These are phyloP conservation scores for Silene uniflora DNA, from an alignment of 148 eudicot genomes.

Conservation along the genomic window DNA sequence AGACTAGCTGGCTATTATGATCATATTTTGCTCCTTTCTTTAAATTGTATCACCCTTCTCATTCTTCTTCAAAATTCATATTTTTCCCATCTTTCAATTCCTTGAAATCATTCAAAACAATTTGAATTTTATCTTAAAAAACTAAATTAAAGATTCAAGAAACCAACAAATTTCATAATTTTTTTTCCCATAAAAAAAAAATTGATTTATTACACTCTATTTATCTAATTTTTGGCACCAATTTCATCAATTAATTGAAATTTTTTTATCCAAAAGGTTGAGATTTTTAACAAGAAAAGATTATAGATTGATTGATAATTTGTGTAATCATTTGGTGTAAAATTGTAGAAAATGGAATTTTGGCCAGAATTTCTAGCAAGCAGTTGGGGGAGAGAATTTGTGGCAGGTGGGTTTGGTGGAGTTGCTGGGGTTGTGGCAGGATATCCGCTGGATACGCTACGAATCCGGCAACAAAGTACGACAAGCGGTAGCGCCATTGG, in stretches of 20 bases:
- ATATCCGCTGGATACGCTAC: conserved; percentile 75
- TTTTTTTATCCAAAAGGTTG: background rate
- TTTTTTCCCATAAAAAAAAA: no score
- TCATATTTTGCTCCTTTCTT: conserved; percentile 4
- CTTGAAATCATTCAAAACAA: background rate
- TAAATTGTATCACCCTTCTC: background rate
- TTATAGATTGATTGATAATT: background rate
- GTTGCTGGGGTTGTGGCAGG: conserved; percentile 82
- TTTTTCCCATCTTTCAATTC: background rate
- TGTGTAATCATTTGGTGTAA: background rate
- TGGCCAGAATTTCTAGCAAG: conserved; percentile 93
- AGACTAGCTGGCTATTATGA: background rate
- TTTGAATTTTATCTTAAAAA: background rate
- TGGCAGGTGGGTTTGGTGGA: conserved; percentile 92
- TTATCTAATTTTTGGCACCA: background rate
- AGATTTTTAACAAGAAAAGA: background rate
- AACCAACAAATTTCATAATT: no score
- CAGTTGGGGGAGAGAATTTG: conserved; percentile 90
- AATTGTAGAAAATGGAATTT: conserved; percentile 54
- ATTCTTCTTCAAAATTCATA: background rate
- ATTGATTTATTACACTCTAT: no score
- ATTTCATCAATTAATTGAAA: conserved; percentile 1
- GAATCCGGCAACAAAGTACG: conserved; percentile 66
- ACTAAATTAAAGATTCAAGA: background rate
- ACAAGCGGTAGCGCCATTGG: conserved; percentile 47